These are phyloP conservation scores for Pseudisothecium myosuroides DNA, from an alignment of 225 moss, liverwort and hornwort genomes.

Conservation along the genomic window DNA sequence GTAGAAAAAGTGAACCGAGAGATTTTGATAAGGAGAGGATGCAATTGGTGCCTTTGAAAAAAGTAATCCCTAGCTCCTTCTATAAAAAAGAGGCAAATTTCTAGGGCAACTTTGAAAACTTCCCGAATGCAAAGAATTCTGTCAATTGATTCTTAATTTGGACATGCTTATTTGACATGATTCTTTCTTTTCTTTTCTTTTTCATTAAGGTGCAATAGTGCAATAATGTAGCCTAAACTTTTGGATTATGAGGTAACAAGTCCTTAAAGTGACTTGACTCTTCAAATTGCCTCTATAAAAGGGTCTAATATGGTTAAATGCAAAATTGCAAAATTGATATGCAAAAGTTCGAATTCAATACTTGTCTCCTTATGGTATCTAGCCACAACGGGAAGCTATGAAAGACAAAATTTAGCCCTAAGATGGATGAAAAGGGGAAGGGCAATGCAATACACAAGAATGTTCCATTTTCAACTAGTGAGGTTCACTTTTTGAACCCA, in stretches of 20 bases:
- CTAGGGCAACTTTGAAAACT: fast-evolving
- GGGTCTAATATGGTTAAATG: background rate
- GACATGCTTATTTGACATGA: fast-evolving
- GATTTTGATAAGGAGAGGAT: background rate
- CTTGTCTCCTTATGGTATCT: fast-evolving
- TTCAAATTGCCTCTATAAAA: fast-evolving
- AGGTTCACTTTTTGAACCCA: fast-evolving
- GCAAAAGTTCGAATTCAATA: background rate
- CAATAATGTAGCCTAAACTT: fast-evolving
- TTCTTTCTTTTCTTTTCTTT: fast-evolving
- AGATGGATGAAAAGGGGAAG: background rate
- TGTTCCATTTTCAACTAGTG: background rate
- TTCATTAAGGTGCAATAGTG: fast-evolving
- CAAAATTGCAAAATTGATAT: background rate
- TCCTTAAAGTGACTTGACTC: fast-evolving
- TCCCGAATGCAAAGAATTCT: fast-evolving
- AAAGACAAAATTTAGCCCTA: fast-evolving
- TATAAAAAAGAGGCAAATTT: background rate
- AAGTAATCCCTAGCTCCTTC: fast-evolving
- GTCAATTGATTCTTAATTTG: background rate
- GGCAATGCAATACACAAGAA: fast-evolving
- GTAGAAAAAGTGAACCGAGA: fast-evolving
- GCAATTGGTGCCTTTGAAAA: fast-evolving
- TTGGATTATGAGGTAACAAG: background rate
- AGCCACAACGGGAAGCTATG: fast-evolving